Evolutionary conservation across 768 basidiomycete genomes (phyloP), one percentile per base, ranked within the genome.

Genomic region (Termitomyces sp.): DNA sequence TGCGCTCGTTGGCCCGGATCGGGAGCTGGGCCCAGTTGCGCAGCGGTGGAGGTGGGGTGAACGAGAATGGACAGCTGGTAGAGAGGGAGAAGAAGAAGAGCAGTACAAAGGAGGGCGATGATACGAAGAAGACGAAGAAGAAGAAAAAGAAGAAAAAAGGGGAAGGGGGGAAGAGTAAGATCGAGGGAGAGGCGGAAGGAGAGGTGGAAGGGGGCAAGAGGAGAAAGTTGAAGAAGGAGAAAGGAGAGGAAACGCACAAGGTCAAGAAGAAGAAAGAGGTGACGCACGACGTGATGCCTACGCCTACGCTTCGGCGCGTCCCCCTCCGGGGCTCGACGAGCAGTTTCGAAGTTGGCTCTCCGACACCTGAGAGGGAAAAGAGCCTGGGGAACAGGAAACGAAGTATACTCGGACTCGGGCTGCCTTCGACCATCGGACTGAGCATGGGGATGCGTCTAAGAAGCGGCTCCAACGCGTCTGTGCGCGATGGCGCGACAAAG

Each of bases 1-100:
- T 93, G 62, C 77, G 85, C 28, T 86, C 84, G 2, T 69, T 92
- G 43, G 90, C 90, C 4, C 74, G 84, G 35, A 84, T 92, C 47
- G 81, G 84, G 1, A 86, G 85, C 65, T 88, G 88, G 87, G 82
- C 84, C 24, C 85, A 85, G 64, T 70, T 84, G 56, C 78, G 73
- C 18, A 12, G 44, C 30, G 48, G 48, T 3, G n/a, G 47, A 4
- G 16, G 22, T 6, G 33, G 35, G 66, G 73, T 70, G 16, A 72
- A 77, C 5, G 75, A 69, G 64, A 69, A 49, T 33, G 53, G n/a
- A 6, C 32, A 13, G 35, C 10, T 30, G 16, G 61, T 68, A 45
- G 63, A 63, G 8, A 66, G 65, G n/a, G 28, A n/a, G 4, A 64
- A 68, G 47, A 51, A 53, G 28, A 32, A 64, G 78, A 70, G 75